A percentile compares a stretch with the other conserved stretches of the same genome.
phyloP scores from a whole-genome alignment of 1,139 yeast species.

The Saccharomyces pastorianus region DNA sequence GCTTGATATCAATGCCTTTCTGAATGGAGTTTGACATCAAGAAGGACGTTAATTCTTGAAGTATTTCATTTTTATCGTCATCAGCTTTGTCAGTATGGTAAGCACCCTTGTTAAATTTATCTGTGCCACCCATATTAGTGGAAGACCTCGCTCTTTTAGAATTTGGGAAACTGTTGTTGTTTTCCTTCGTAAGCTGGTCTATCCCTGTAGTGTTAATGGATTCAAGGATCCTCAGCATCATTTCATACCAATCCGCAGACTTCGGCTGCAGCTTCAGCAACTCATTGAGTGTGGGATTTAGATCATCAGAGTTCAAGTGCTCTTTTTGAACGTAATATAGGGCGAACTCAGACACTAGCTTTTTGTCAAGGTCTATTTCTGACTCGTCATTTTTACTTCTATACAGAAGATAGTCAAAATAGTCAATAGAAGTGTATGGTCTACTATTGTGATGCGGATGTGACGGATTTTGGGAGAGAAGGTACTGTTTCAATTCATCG shows the following conservation, averaged over 20 bases:
- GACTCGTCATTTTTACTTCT: conserved; percentile 12
- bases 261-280: conserved; percentile 6
- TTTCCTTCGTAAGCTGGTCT: neutral
- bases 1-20: conserved; percentile 24
- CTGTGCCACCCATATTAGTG: conserved; percentile 1
- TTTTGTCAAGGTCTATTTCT: conserved; percentile 24
- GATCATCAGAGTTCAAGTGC: conserved; percentile 7
- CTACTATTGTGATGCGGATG: conserved; percentile 10
- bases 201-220: conserved; percentile 2
- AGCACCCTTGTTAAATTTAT: neutral
- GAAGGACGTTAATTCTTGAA: conserved; percentile 28
- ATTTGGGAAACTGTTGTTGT: neutral
- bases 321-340: conserved; percentile 18
- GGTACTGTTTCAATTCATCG: conserved; percentile 22
- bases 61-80: conserved; percentile 9
- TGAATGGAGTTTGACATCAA: conserved; percentile 25
- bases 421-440: conserved; percentile 14
- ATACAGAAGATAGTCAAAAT: conserved; percentile 3
- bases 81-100: conserved; percentile 5
- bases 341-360: conserved; percentile 26
- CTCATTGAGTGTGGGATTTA: conserved; percentile 9
- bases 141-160: neutral
- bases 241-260: conserved; percentile 3
- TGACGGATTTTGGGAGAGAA: conserved; percentile 11
- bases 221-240: conserved; percentile 1